A percentile compares a stretch with the other conserved stretches of the same genome.
Conservation (phyloP, 805 yeast species). For the Ogataea dorogensis region DNA sequence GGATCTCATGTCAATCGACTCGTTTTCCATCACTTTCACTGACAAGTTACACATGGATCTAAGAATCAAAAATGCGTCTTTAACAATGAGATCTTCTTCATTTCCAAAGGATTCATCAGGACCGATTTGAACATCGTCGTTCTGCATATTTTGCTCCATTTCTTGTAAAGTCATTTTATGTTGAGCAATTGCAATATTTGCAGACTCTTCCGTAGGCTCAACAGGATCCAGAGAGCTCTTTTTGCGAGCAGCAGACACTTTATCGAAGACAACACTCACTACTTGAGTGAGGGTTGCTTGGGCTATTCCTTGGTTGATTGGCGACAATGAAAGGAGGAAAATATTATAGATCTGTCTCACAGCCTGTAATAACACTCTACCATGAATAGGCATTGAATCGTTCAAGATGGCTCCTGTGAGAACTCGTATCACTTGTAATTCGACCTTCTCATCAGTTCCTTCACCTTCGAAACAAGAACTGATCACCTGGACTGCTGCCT, state of each 20-base stretch:
- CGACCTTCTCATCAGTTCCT: slow-evolving; percentile 84
- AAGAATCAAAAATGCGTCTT: slow-evolving; percentile 90
- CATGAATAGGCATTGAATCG: slow-evolving; percentile 82
- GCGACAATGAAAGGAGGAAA: slow-evolving; percentile 77
- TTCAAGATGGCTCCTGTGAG: slow-evolving; percentile 83
- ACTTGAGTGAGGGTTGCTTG: slow-evolving; percentile 94
- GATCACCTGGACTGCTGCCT: slow-evolving; percentile 80
- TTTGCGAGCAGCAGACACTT: slow-evolving; percentile 37
- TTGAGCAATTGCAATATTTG: slow-evolving; percentile 1
- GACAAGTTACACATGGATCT: slow-evolving; percentile 94
- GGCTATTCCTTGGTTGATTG: slow-evolving; percentile 88
- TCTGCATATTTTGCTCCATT: slow-evolving; percentile 50
- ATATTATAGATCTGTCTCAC: slow-evolving; percentile 92
- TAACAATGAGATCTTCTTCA: slow-evolving; percentile 68
- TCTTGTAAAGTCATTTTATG: slow-evolving; percentile 52
- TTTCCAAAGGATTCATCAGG: slow-evolving; percentile 44
- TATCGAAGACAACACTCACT: slow-evolving; percentile 79
- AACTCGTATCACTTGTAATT: slow-evolving; percentile 90
- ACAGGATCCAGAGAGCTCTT: slow-evolving; percentile 4
- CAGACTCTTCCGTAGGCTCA: slow-evolving; percentile 6
- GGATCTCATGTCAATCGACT: slow-evolving; percentile 78
- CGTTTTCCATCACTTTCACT: slow-evolving; percentile 76
- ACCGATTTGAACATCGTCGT: slow-evolving; percentile 53
- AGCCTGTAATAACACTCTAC: slow-evolving; percentile 83
- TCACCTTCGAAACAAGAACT: slow-evolving; percentile 88